Conservation (phyloP, 331 rosid species). For the Stylosanthes scabra region DNA sequence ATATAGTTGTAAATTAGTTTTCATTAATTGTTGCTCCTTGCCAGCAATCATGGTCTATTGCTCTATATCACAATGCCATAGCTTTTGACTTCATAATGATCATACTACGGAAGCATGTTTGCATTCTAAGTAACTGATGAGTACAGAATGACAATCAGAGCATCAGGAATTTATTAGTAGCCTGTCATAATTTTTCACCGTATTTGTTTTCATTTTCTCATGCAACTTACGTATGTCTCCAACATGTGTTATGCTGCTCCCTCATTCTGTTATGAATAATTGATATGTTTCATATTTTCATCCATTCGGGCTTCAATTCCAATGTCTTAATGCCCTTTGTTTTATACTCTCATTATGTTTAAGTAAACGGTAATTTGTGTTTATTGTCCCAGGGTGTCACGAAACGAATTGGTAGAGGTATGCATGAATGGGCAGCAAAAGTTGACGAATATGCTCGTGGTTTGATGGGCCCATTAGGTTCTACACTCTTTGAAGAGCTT, state of each 20-base stretch:
- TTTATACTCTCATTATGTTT: conserved; percentile 27
- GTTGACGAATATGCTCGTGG: conserved; percentile 98
- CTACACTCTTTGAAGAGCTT: conserved; percentile 97
- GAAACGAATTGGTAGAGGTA: conserved; percentile 81
- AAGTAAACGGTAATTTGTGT: conserved; percentile 19
- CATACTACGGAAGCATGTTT: not conserved
- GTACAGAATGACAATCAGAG: not conserved
- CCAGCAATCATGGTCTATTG: not conserved
- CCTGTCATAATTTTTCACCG: not conserved
- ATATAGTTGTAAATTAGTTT: conserved; percentile 10
- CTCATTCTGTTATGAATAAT: conserved; percentile 16
- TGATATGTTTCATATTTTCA: conserved; percentile 11
- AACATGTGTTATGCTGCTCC: conserved; percentile 3
- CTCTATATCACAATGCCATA: not conserved
- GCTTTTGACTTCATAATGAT: conserved; percentile 5
- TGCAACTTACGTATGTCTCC: conserved; percentile 20
- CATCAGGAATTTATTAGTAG: conserved; percentile 28
- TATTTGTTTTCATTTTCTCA: conserved; percentile 1
- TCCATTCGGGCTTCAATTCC: conserved; percentile 12
- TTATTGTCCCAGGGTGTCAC: conserved; percentile 74
- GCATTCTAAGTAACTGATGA: not conserved
- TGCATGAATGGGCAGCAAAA: conserved; percentile 98
- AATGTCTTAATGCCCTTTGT: conserved; percentile 16
- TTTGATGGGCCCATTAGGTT: conserved; percentile 89
- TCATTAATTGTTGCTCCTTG: conserved; percentile 14